Evolutionary conservation across 2,329 filamentous ascomycete species (phyloP), one percentile per base, ranked within the genome.

Genomic region (Pyrenophora tritici-repentis): DNA sequence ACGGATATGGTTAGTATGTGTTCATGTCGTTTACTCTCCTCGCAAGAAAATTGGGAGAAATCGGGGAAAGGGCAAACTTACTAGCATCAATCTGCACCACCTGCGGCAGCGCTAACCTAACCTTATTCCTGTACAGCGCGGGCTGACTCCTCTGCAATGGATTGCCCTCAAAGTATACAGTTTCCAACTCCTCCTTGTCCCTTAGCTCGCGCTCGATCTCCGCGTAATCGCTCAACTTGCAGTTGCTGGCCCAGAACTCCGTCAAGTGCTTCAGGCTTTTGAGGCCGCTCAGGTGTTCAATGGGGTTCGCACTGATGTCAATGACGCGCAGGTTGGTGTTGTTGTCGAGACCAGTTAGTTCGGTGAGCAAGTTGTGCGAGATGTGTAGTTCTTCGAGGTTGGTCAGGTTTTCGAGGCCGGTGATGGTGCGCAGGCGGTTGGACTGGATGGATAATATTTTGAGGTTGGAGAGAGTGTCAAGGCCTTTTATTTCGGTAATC

Each of bases 91-190:
- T 97, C 79, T 99, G 92, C 71, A 84, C 84, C 44, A 99, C 79
- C 73, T 94, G 88, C 50, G 94, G 94, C 73, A 99, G 75, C 29
- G 91, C 89, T 72, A 99, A 76, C 52, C 88, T 83, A 36, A 99
- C 86, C 77, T 99, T 99, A 76, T 97, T 97, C 67, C 94, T 81
- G 75, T 99, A 99, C 55, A 97, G 76, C 1, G 90, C 89, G n/a
- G 89, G 89, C 4, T 83, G 85, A 47, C 82, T 83, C 54, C 86
- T 80, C 76, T 99, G 94, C 63, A 99, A 74, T 20, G 92, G 93
- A 66, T 96, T 97, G 1, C 91, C 92, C 71, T 99, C 94, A 60
- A 99, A 95, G 72, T 99, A 99, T 9, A 99, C 93, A 1, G 94
- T 97, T 53, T 87, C 85, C 62, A 97, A 75, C 32, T 86, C 78